These are phyloP conservation scores for Quercus suber DNA, from an alignment of 306 rosid species.

Conservation along the genomic window DNA sequence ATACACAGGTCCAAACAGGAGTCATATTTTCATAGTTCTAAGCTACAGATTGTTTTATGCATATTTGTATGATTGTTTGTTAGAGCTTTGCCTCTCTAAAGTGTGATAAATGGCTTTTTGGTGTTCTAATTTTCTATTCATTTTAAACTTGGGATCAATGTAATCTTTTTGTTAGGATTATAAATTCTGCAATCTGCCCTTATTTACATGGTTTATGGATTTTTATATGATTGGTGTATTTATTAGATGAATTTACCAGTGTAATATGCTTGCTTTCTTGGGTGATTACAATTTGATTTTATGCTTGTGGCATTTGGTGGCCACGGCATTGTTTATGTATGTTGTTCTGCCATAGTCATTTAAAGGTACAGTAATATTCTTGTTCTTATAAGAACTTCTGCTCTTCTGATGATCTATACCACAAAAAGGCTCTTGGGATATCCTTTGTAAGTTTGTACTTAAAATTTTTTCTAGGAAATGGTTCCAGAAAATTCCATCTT, in stretches of 20 bases:
- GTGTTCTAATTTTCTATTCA: not conserved
- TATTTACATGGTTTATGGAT: not conserved
- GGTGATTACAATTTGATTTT: conserved; percentile 2
- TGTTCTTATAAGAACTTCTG: not conserved
- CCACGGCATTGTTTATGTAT: not conserved
- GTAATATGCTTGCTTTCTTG: not conserved
- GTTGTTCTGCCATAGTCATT: not conserved
- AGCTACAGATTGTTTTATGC: not conserved
- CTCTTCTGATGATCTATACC: not conserved
- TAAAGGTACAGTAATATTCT: not conserved
- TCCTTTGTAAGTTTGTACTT: not conserved
- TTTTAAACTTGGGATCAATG: not conserved
- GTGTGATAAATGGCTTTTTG: not conserved
- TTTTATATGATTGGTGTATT: not conserved
- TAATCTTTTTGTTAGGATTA: not conserved
- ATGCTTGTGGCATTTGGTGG: not conserved
- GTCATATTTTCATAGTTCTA: not conserved
- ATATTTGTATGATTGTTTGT: not conserved
- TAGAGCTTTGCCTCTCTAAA: not conserved
- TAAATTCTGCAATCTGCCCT: not conserved
- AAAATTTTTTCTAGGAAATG: not conserved
- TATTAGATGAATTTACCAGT: not conserved
- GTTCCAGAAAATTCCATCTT: not conserved
- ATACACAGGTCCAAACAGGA: not conserved
- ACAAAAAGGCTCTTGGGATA: not conserved